Evolutionary conservation across 805 yeast species (phyloP), one percentile per base, ranked within the genome.

Genomic region (Candida jianshihensis): DNA sequence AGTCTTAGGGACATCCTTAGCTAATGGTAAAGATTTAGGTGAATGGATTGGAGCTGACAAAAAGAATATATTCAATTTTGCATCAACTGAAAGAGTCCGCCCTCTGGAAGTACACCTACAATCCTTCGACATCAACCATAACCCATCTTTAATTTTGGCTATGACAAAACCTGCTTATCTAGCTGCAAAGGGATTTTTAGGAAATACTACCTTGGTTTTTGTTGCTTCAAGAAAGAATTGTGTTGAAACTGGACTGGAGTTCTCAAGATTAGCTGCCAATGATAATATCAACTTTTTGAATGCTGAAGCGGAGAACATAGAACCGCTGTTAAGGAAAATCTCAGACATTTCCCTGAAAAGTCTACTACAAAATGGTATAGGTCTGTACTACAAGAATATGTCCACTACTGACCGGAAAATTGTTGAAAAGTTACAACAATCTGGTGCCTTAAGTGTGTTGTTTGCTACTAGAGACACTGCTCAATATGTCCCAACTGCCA

Each of bases 11-110:
- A 67, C 76, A 1, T 75, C 95, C 2, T 55, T 90, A 27, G 76
- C 92, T 0, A 83, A 80, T 51, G 84, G 82, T 4, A 68, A 75
- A 35, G 96, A 86, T 44, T 59, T 89, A 39, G 90, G 84, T 1
- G 85, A 81, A 36, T 92, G 97, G 96, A 58, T 92, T 20, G 95
- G 92, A 2, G 79, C 82, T 19, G 47, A 69, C 1, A 80, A 76
- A 48, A 62, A 58, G 16, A 66, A 75, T 33, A 66, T 79, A 6
- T 86, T 68, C 63, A 88, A 87, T 49, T 88, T 82, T 53, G 70
- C 76, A 14, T 78, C 94, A 0, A 63, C 63, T 34, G 80, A 77
- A 30, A 64, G 90, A 38, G 61, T 64, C 8, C 53, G 61, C 30
- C 76, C 83, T 4, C 47, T 86, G 12, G 74, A 71, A 37, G 75